Evolutionary conservation across 345 rosid species (phyloP), one percentile per base, ranked within the genome.

Genomic region (Ceriops decandra): DNA sequence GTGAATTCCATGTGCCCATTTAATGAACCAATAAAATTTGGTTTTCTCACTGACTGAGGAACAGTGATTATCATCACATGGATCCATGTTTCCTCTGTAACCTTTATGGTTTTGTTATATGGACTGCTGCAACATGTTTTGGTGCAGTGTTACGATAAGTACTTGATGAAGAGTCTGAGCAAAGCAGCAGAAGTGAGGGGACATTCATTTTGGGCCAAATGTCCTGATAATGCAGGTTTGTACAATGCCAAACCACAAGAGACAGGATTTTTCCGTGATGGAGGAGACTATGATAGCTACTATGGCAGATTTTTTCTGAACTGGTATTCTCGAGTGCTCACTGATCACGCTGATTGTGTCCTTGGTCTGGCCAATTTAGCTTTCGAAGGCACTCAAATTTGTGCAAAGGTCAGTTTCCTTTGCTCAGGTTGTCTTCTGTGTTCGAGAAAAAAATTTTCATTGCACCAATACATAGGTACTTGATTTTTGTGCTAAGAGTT

Each of bases 231-330:
- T 75, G 85, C 88, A 0, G 99, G 99, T 60, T 83, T 87, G 22
- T 91, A 91, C 76, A 95, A 90, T 78, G 84, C 93, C 62, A 89
- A 72, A 67, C 98, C 99, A 33, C 88, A 87, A 35, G 96, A 86
- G 67, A 91, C 97, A 22, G 88, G 89, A 64, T 95, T 95, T 83
- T 95, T 95, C 80, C 79, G 96, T 83, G 99, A 95, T 64, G 98
- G 96, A 63, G 99, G 99, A 73, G 97, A 87, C 57, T 95, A 90
- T 30, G 96, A 88, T 77, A 87, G 96, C 51, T 84, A 85, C 73
- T 90, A 91, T 61, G 98, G 99, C 24, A 90, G 96, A 72, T 95
- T 95, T 82, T 95, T 95, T 78, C 97, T 95, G 70, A 82, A 82
- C 73, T 95, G 99, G 98, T 95, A 91, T 81, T 85, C 98, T 68